Evolutionary conservation across 2,329 filamentous ascomycete genomes (phyloP), one percentile per base, ranked within the genome.

Genomic region (Sporothrix schenckii): DNA sequence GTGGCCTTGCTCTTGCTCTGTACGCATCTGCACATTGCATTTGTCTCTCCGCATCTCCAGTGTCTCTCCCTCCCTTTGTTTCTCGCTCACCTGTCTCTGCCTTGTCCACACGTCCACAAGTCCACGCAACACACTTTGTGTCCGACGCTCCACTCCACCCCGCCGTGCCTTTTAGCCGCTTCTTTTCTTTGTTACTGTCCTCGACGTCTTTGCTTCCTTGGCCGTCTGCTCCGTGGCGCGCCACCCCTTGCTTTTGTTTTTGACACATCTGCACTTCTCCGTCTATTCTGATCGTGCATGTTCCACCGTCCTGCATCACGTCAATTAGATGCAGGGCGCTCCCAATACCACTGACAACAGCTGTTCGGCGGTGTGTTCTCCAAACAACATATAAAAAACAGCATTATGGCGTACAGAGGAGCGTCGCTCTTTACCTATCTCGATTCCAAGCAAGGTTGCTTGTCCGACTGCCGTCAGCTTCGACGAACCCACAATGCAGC

Each of bases 261-360:
- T 63, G 58, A 47, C 58, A 47, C 58, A 41, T 60, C 41, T 60
- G 30, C n/a, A 10, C 19, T 44, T 61, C 56, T 44, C 30, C n/a
- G 14, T 27, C 7, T n/a, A 39, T 13, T 54, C 54, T 54, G 49
- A 54, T 54, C 49, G 44, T 54, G n/a, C 34, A 54, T 67, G n/a
- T 67, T 27, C 27, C 49, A 9, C 24, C 24, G 53, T 4, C 19
- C 30, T 30, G 6, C 10, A 66, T 66, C 63, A 66, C 63, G 63
- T 66, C 63, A 66, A 53, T 53, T 41, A 66, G 49, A 53, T 34
- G 30, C n/a, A 6, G 47, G 63, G 49, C 30, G 49, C 49, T 66
- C 63, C 24, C 49, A 66, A 66, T 66, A 53, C 49, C 30, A n/a
- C 21, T 66, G 19, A 19, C 47, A 21, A 53, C 61, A 53, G n/a